A percentile compares a stretch with the other conserved stretches of the same genome.
Conservation (phyloP, 1,284 basidiomycete genomes). For the Lignosus rhinocerotis region DNA sequence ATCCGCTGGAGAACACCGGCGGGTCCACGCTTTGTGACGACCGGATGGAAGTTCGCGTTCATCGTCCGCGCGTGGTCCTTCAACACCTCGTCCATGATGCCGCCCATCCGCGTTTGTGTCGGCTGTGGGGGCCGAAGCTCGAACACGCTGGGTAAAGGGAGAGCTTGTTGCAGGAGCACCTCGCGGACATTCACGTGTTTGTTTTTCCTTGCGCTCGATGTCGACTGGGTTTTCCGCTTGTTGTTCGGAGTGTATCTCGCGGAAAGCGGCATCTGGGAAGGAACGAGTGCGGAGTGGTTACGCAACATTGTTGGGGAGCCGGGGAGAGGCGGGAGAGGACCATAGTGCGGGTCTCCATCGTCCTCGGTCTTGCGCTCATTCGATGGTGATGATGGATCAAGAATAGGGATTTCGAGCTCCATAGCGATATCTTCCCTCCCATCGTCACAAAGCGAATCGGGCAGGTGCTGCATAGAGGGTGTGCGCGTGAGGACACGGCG, state of each 20-base stretch:
- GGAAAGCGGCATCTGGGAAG: neutral
- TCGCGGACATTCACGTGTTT: neutral
- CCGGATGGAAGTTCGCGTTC: neutral
- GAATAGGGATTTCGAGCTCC: constrained; percentile 2
- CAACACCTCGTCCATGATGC: constrained; percentile 4
- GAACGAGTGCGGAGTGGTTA: neutral
- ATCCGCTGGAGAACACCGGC: constrained; percentile 10
- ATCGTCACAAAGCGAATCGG: neutral
- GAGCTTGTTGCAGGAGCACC: neutral
- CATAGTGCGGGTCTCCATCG: neutral
- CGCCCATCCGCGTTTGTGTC: neutral
- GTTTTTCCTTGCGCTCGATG: neutral
- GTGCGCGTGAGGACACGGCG: constrained; percentile 3
- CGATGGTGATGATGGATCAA: neutral
- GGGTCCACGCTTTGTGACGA: neutral
- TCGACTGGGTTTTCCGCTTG: neutral
- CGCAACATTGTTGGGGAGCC: neutral
- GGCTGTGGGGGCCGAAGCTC: neutral
- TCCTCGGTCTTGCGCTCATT: constrained; percentile 3
- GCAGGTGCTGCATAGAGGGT: constrained; percentile 2
- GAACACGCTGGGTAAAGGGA: constrained; percentile 4
- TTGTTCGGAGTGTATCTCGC: neutral
- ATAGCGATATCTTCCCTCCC: constrained; percentile 3
- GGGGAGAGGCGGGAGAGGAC: neutral
- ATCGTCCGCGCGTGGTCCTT: constrained; percentile 11